Base-by-base conservation (phyloP, 1,284 basidiomycete species). In the Fomitopsis palustris region DNA sequence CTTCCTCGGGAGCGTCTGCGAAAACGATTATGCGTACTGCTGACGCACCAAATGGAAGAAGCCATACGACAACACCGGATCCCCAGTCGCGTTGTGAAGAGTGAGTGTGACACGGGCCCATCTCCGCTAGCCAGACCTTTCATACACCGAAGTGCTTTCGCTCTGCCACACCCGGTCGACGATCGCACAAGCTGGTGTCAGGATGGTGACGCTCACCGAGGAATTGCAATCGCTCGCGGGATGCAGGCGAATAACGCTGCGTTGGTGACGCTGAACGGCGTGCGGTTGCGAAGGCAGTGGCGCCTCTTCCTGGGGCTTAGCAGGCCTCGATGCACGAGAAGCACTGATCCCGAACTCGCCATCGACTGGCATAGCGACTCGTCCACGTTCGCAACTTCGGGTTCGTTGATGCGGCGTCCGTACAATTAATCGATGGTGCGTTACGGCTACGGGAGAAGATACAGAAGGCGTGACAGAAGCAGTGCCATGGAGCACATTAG, bases 401-500 rank as follows among this genome's bases (percentile, higher is more conserved):
- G 5, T 47, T 52, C 19, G 49, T 31, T 52, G 49, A 52, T 52
- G 49, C 12, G 35, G 35, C 31, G 33, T 51, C 29, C 33, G 31
- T 21, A 31, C n/a, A 47, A 52, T 37, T 33, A n/a, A 52, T 52
- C 49, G 49, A 52, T 52, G 29, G n/a, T 52, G 49, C 33, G 14
- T 52, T 33, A 35, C 33, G 49, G 35, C 31, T 52, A 37, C 49
- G 33, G 33, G 33, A 33, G 49, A 52, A 52, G 45, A 52, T 52
- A 37, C 49, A 52, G 21, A 37, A 33, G 19, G 33, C 49, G 49
- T 52, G 49, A 52, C 49, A 52, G 49, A 52, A 52, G 49, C 31
- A 21, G 49, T 35, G 49, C 49, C 19, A 52, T 51, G 29, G 49
- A 33, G 31, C 29, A 10, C 49, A 51, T 37, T 37, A 52, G 31